Base-by-base conservation (phyloP, 225 moss, liverwort and hornwort species). In the Marchantia paleacea region DNA sequence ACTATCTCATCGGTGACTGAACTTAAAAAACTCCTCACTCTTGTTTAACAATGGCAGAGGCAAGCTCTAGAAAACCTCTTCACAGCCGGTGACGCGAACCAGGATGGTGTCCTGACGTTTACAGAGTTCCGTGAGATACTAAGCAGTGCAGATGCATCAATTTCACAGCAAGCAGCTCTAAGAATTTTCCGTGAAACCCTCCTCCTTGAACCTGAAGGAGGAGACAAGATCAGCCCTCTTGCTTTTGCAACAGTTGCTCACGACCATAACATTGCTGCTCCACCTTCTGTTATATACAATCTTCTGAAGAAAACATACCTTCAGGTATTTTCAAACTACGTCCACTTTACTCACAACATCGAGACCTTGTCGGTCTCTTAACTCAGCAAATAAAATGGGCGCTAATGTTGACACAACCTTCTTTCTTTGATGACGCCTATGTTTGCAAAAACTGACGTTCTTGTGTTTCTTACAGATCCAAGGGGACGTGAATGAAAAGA, bases 171-270 rank as follows among this genome's bases (percentile, higher is more conserved):
- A 77, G 87, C 85, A 58, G 93, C 93, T 10, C 67, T 95, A 48
- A 90, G 97, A 30, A 97, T 95, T 85, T 97, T 95, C 87, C 88
- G 97, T 54, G 97, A 97, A 80, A 97, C 95, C 31, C 90, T 97
- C 31, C 90, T 95, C 22, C 90, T 95, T 80, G 95, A 92, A 88
- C 91, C 94, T 51, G 97, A 93, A 72, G 93, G 97, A 69, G 93
- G 95, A 55, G 97, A 95, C 77, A 93, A 92, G 86, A 97, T 97
- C 82, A 95, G 92, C 75, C 97, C 95, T 68, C 81, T 89, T 55
- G 97, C 97, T 16, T 97, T 97, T 87, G 97, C 97, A 75, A 90
- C 90, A 61, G 91, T 97, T 47, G 97, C 97, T 55, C 95, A 97
- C 83, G 90, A 92, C 53, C 95, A 95, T 83, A 93, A 92, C 52